Base-by-base conservation (phyloP, 257 asterid species). In the Ajuga chamaepitys region DNA sequence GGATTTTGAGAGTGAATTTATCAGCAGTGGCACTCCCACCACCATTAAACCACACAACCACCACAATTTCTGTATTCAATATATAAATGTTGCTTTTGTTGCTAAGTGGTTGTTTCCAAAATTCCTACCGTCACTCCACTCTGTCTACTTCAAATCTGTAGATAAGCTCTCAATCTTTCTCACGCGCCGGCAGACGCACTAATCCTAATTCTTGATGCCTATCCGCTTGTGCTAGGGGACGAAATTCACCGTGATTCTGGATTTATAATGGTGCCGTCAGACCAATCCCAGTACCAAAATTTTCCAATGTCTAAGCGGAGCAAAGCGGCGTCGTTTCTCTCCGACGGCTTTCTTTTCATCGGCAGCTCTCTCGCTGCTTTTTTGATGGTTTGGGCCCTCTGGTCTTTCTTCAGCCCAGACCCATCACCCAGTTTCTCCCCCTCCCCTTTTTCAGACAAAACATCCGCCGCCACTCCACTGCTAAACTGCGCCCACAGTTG, bases 301-400 rank as follows among this genome's bases (percentile, higher is more conserved):
- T 50, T 77, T 16, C 56, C 78, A 26, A 84, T 80, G 88, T 77
- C 84, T 3, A 82, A 75, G 46, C 58, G 94, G 50, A 63, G n/a
- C 73, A 86, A 79, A 68, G 10, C 80, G 5, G 60, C 71, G 7
- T 72, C 84, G 44, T 56, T 74, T 34, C 57, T 81, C 34, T 64
- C 86, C 58, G 85, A 78, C 40, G 73, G 75, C 11, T 68, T 85
- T 52, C 83, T 82, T 0, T 83, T 73, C 60, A 62, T 69, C 46
- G 97, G 81, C 61, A 86, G 72, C 5, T 67, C 82, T 32, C 45
- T 81, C 12, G 86, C 80, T 28, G 88, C 82, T 2, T 62, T 78
- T 9, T 34, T 89, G 25, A 40, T 78, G 0, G 16, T 82, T 4
- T 92, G 95, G 89, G 83, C 82, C 10, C 16, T 84, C 9, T 80